Conservation (phyloP, 805 yeast species). For the Sporopachydermia lactativora region DNA sequence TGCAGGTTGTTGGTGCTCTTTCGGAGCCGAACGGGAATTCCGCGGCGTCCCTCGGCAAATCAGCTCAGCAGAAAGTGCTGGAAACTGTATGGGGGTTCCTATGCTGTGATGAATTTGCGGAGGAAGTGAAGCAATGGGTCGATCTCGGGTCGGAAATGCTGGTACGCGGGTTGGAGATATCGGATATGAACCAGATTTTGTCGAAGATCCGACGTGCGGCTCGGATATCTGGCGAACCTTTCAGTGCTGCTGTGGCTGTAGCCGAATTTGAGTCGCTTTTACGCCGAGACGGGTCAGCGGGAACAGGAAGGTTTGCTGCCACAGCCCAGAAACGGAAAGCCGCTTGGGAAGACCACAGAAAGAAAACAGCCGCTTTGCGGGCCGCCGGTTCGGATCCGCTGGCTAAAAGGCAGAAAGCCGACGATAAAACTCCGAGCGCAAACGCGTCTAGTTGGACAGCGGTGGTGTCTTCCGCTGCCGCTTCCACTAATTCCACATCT, state of each 20-base stretch:
- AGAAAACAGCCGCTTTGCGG: neutral
- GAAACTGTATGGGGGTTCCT: neutral
- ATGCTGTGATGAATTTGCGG: neutral
- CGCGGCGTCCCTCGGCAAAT: too few relatives aligned
- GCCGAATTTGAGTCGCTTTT: neutral
- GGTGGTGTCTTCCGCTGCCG: too few relatives aligned
- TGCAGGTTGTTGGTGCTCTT: neutral
- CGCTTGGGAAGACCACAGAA: neutral
- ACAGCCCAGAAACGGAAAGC: neutral
- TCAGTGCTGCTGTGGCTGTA: neutral
- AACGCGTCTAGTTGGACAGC: too few relatives aligned
- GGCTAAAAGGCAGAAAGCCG: too few relatives aligned
- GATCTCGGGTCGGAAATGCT: neutral
- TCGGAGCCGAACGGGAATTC: neutral
- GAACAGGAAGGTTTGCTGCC: too few relatives aligned
- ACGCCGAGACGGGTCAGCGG: too few relatives aligned
- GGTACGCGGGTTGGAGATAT: neutral
- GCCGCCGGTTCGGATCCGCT: neutral
- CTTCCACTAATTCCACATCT: too few relatives aligned
- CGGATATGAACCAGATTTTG: neutral
- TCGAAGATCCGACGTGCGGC: neutral
- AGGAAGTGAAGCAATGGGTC: neutral
- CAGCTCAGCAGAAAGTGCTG: neutral
- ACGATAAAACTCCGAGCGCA: too few relatives aligned
- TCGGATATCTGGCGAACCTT: neutral